Evolutionary conservation across 2,329 filamentous ascomycete species (phyloP).

Genomic region (Claviceps spartinae): DNA sequence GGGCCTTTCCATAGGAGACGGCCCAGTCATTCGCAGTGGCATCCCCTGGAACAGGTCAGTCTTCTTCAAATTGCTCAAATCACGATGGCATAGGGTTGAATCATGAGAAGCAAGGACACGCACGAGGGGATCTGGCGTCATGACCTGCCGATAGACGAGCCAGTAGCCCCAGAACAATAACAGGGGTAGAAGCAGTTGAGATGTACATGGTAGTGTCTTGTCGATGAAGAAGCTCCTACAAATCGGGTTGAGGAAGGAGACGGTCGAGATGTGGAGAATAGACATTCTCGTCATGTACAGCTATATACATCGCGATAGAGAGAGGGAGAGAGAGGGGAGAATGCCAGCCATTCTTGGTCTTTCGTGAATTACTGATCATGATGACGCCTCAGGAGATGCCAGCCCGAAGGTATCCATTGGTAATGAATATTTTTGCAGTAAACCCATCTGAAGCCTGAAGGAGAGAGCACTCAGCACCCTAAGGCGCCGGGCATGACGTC

Average conservation of each 20-base stretch:
- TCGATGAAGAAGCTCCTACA: background rate
- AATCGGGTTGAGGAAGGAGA: no score
- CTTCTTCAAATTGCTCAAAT: background rate
- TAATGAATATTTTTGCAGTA: no score
- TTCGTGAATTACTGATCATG: no score
- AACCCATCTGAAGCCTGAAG: no score
- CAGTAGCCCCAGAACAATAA: background rate
- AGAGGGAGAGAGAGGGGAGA: background rate
- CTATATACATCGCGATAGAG: background rate
- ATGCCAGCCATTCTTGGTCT: no score
- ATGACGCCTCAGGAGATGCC: no score
- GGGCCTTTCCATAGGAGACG: slow-evolving; percentile 53
- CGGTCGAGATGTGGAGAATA: background rate
- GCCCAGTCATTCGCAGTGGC: slow-evolving; percentile 40
- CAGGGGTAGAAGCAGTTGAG: background rate
- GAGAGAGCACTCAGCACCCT: no score
- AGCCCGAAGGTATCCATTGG: no score
- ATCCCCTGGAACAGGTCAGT: background rate
- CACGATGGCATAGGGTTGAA: no score
- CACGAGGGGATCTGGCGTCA: background rate
- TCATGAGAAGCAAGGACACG: background rate
- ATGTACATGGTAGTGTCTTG: background rate
- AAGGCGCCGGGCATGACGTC: no score
- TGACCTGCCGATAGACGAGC: background rate
- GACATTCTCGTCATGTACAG: background rate